These are phyloP conservation scores for Suhomyces canberraensis DNA, from an alignment of 805 yeast species.

Conservation along the genomic window DNA sequence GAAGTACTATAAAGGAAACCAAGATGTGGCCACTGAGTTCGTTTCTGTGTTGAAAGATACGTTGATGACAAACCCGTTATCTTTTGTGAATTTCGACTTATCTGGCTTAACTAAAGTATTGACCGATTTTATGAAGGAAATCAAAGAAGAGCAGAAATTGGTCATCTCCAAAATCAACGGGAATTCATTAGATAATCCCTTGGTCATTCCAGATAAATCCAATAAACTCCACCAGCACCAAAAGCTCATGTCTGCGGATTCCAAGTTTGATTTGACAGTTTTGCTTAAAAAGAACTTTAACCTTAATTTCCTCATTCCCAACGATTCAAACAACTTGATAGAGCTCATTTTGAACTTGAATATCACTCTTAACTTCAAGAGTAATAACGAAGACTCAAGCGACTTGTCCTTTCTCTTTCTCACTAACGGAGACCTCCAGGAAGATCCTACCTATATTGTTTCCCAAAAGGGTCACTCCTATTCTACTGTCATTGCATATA, in stretches of 20 bases:
- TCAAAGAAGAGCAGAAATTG: constrained; percentile 9
- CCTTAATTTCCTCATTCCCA: constrained; percentile 30
- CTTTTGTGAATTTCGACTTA: constrained; percentile 61
- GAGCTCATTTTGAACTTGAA: constrained; percentile 34
- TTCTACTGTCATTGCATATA: constrained; percentile 33
- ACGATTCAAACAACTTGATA: constrained; percentile 30
- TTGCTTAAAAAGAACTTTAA: constrained; percentile 37
- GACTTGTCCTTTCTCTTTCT: constrained; percentile 24
- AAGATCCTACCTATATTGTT: constrained; percentile 30
- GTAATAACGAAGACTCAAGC: constrained; percentile 8
- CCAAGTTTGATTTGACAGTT: constrained; percentile 31
- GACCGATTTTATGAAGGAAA: constrained; percentile 39
- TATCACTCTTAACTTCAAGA: constrained; percentile 30
- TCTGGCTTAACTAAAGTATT: constrained; percentile 60
- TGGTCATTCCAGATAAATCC: background rate
- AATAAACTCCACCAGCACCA: background rate
- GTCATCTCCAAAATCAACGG: constrained; percentile 4
- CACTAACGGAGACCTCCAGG: constrained; percentile 12
- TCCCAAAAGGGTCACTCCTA: constrained; percentile 22
- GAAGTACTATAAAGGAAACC: constrained; percentile 38
- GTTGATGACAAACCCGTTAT: constrained; percentile 43
- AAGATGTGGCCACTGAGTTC: constrained; percentile 19
- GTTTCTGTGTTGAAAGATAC: constrained; percentile 27
- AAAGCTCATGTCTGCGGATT: constrained; percentile 4
- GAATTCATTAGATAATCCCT: background rate